Evolutionary conservation across 2,329 filamentous ascomycete species (phyloP), one percentile per base, ranked within the genome.

Genomic region (Kalmusia sp.): DNA sequence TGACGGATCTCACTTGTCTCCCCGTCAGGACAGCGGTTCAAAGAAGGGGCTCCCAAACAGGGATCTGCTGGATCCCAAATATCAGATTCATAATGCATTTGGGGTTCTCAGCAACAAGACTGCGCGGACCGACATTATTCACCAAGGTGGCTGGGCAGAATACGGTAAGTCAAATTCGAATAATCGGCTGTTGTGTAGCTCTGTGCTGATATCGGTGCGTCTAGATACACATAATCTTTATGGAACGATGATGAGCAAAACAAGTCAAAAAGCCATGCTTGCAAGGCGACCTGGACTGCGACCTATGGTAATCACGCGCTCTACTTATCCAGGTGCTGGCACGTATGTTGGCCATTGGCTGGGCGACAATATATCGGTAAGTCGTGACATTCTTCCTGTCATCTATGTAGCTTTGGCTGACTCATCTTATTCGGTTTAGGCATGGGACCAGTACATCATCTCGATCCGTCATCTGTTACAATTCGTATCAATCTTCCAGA

Each of bases 231-330:
- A 9, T 24, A 15, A 19, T 34, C 67, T 64, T 1, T 92, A 90
- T 68, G 90, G 90, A 1, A 83, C 84, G 55, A 81, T 91, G 87
- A 92, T 92, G 89, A 88, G 86, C 9, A 76, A 80, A 17, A 76
- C 84, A 7, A 89, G 87, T 1, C 81, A 84, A 43, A 73, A 81
- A n/a, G 87, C 89, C 4, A 89, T 93, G 88, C 73, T 85, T 8
- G 76, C 79, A n/a, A 82, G 88, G n/a, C 83, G 88, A 0, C 88
- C 89, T 0, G 70, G 73, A 1, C 77, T 85, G 11, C 82, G 89
- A 0, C 88, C 90, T 1, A 68, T 93, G 59, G 78, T 93, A 49
- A 91, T 93, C 62, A 91, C 89, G 0, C 85, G 90, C n/a, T 88
- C 85, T 38, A 92, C 89, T 0, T 93, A 90, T 67, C 84, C 88